A percentile compares a stretch with the other conserved stretches of the same genome.
Evolutionary conservation across 2,329 filamentous ascomycete species (phyloP).

Genomic region (Hymenoscyphus occultus): DNA sequence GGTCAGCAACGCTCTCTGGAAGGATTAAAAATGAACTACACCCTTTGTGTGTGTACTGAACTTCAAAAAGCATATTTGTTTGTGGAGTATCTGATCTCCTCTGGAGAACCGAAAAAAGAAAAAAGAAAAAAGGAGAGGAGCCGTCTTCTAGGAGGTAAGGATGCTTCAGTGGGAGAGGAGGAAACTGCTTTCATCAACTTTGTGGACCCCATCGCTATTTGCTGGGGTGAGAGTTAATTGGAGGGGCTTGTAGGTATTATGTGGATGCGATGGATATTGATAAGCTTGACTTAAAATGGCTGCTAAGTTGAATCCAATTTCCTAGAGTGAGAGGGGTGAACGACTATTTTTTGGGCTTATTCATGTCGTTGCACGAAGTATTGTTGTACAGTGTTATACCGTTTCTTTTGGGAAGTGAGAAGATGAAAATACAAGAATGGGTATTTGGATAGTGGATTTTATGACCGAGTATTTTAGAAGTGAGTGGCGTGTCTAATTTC

Average conservation of each 20-base stretch:
- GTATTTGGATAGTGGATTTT: background rate
- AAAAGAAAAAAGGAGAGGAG: too few species aligned
- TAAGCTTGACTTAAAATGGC: background rate
- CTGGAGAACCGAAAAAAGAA: too few species aligned
- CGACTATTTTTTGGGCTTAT: background rate
- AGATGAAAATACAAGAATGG: background rate
- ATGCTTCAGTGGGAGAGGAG: too few species aligned
- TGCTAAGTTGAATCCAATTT: background rate
- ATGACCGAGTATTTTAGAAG: background rate
- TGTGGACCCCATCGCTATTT: too few species aligned
- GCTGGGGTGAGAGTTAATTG: too few species aligned
- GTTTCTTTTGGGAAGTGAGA: background rate
- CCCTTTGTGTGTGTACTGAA: background rate
- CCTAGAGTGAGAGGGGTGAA: background rate
- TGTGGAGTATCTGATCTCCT: too few species aligned
- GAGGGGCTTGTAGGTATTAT: too few species aligned
- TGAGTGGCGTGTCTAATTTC: too few species aligned
- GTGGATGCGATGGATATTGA: background rate
- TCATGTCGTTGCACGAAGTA: background rate
- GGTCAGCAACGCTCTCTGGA: background rate
- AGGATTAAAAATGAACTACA: too few species aligned
- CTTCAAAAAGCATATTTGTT: background rate
- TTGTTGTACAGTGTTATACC: background rate
- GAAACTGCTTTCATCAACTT: too few species aligned
- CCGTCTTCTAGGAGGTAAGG: too few species aligned